phyloP scores from a whole-genome alignment of 352 stramenopile genomes.

The Phytophthora foliorum region DNA sequence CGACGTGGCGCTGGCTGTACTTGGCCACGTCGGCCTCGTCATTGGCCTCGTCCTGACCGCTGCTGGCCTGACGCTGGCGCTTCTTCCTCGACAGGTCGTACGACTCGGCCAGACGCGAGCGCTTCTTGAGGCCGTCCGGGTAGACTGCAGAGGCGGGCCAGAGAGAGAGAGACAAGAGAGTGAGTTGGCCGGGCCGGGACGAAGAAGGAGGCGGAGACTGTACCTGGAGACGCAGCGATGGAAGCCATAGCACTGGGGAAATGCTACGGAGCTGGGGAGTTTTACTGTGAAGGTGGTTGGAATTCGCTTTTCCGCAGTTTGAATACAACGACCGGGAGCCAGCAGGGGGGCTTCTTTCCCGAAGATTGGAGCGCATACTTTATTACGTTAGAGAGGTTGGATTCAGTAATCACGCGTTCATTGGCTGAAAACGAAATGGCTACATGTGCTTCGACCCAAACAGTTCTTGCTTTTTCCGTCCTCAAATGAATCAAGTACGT shows the following conservation, averaged over 20 bases:
- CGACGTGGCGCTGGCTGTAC: slow-evolving; percentile 89
- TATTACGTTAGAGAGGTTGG: neutral
- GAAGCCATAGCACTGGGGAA: slow-evolving; percentile 59
- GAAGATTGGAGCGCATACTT: neutral
- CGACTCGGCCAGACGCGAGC: slow-evolving; percentile 65
- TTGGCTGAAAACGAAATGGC: too few relatives aligned
- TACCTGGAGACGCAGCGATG: slow-evolving; percentile 75
- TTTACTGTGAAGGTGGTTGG: slow-evolving; percentile 24
- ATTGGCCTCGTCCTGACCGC: slow-evolving; percentile 22
- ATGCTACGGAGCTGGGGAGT: slow-evolving; percentile 9
- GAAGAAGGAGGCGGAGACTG: neutral
- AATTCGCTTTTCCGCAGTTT: slow-evolving; percentile 11
- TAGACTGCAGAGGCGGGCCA: slow-evolving; percentile 36
- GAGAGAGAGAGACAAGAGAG: neutral
- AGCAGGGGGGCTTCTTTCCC: neutral
- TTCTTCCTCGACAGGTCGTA: slow-evolving; percentile 73
- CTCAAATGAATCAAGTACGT: too few relatives aligned
- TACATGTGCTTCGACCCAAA: too few relatives aligned
- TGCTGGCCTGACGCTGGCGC: slow-evolving; percentile 52
- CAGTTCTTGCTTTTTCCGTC: too few relatives aligned
- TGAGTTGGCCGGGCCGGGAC: neutral
- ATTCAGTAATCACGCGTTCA: too few relatives aligned
- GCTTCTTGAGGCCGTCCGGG: slow-evolving; percentile 79
- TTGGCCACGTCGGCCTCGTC: slow-evolving; percentile 74
- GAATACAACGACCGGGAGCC: slow-evolving; percentile 14